Conservation (phyloP, 1,284 basidiomycete species). For the Porogramme epimiltina region DNA sequence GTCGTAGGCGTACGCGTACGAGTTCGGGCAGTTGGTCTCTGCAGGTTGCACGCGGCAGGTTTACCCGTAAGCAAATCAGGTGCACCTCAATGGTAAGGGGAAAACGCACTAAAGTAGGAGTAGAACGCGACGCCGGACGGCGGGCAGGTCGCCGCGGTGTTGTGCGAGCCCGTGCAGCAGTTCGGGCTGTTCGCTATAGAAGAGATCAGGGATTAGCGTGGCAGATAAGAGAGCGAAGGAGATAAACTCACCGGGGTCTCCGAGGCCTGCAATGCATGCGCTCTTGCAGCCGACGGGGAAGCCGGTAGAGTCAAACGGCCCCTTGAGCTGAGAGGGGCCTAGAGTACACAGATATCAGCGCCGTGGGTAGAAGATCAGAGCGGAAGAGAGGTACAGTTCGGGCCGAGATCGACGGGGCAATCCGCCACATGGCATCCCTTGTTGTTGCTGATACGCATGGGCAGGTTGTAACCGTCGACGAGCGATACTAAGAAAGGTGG, state of each 20-base stretch:
- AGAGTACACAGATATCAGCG: not conserved
- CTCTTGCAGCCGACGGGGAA: slow-evolving; percentile 46
- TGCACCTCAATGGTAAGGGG: not conserved
- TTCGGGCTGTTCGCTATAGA: slow-evolving; percentile 37
- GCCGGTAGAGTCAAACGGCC: slow-evolving; percentile 39
- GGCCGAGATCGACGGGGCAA: slow-evolving; percentile 46
- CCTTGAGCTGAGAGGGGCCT: slow-evolving; percentile 40
- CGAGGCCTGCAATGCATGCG: slow-evolving; percentile 42
- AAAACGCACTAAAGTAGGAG: slow-evolving; percentile 45
- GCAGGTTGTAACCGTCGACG: slow-evolving; percentile 46
- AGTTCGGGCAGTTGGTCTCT: slow-evolving; percentile 46
- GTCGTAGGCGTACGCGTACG: slow-evolving; percentile 53
- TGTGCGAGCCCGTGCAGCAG: slow-evolving; percentile 46
- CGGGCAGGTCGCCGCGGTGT: slow-evolving; percentile 45
- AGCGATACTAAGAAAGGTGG: slow-evolving; percentile 32
- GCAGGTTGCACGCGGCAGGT: slow-evolving; percentile 3
- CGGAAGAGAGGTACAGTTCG: slow-evolving; percentile 31
- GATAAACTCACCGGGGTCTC: slow-evolving; percentile 32
- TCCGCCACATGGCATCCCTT: slow-evolving; percentile 41
- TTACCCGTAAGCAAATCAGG: not conserved
- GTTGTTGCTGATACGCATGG: slow-evolving; percentile 42
- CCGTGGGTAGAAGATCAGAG: no score
- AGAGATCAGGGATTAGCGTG: no score
- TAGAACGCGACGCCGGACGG: slow-evolving; percentile 42
- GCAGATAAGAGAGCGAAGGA: not conserved